Evolutionary conservation across 208 protist genomes (phyloP).

Genomic region (Leishmania martiniquensis): DNA sequence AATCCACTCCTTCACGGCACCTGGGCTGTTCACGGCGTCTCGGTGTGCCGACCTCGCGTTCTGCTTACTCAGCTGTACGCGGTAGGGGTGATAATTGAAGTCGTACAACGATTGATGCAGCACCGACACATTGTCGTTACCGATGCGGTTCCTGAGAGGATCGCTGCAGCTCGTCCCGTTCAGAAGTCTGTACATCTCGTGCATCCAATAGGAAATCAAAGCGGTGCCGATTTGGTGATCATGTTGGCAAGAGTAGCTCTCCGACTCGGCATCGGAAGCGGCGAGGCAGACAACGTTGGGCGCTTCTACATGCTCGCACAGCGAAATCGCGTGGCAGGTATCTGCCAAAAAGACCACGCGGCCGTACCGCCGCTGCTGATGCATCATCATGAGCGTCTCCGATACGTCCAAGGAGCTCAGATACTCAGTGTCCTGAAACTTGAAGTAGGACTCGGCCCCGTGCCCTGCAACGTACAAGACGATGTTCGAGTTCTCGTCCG

Average conservation of each 20-base stretch:
- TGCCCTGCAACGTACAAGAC: slow-evolving; percentile 98
- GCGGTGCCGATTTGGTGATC: slow-evolving; percentile 80
- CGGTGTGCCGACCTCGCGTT: slow-evolving; percentile 51
- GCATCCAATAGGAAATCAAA: slow-evolving; percentile 93
- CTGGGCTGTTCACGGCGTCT: slow-evolving; percentile 61
- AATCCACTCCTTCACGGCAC: slow-evolving; percentile 51
- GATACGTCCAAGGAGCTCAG: slow-evolving; percentile 89
- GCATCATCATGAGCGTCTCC: slow-evolving; percentile 97
- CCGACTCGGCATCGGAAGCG: slow-evolving; percentile 49
- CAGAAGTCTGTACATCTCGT: slow-evolving; percentile 79
- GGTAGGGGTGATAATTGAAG: slow-evolving; percentile 64
- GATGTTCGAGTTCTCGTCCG: slow-evolving; percentile 95
- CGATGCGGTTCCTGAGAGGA: slow-evolving; percentile 8
- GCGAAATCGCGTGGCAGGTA: slow-evolving; percentile 96
- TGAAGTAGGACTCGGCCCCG: slow-evolving; percentile 97
- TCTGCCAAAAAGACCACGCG: slow-evolving; percentile 95
- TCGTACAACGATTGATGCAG: slow-evolving; percentile 65
- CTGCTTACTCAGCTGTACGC: background rate
- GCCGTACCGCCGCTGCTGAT: slow-evolving; percentile 91
- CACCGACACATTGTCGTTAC: slow-evolving; percentile 14
- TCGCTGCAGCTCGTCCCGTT: slow-evolving; percentile 59
- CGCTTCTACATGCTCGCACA: slow-evolving; percentile 86
- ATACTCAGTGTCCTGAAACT: slow-evolving; percentile 97
- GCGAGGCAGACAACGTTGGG: slow-evolving; percentile 82
- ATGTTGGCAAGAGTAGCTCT: slow-evolving; percentile 79